Evolutionary conservation across 495 filamentous ascomycete species (phyloP), one percentile per base, ranked within the genome.

Genomic region (Neurospora terricola): DNA sequence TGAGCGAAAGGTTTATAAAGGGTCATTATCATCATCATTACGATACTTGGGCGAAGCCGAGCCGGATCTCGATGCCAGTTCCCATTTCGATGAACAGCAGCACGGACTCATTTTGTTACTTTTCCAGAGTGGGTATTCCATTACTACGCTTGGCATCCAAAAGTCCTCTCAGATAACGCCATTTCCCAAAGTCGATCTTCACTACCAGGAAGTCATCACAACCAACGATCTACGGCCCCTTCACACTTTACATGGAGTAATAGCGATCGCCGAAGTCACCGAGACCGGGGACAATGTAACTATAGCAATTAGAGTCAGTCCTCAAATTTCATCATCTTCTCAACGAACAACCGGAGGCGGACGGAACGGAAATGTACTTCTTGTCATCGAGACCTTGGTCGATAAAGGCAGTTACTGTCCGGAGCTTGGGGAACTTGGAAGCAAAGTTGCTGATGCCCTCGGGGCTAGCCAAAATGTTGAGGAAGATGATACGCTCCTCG

Each of bases 181-280:
- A 18, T 66, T 66, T 66, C 54, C 54, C 27, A 66, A 66, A 66
- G 14, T 66, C 54, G 27, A 34, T 34, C 27, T 34, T 34, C 54
- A 66, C 54, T 34, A 34, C 54, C 54, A 66, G 54, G 7, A 66
- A 34, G 1, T 8, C 54, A 66, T 34, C 54, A 66, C 54, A 66
- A 66, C 27, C 54, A 66, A 34, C 54, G 14, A 66, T 59, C 21
- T 66, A 34, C 7, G 6, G 54, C 27, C 23, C 12, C 54, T 21
- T 30, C 30, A 59, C 66, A 45, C 27, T 76, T 79, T 81, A 99
- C 80, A 97, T 88, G 40, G 96, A 98, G 80, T 98, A 99, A 80
- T 94, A 99, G 77, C 96, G 87, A 79, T 99, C 96, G 45, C 96
- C 96, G 81, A 99, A 99, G 81, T 99, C 96, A 68, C 96, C 96